These are phyloP conservation scores for Chimonanthus praecox DNA, from an alignment of 164 flowering plant genomes.

Conservation along the genomic window DNA sequence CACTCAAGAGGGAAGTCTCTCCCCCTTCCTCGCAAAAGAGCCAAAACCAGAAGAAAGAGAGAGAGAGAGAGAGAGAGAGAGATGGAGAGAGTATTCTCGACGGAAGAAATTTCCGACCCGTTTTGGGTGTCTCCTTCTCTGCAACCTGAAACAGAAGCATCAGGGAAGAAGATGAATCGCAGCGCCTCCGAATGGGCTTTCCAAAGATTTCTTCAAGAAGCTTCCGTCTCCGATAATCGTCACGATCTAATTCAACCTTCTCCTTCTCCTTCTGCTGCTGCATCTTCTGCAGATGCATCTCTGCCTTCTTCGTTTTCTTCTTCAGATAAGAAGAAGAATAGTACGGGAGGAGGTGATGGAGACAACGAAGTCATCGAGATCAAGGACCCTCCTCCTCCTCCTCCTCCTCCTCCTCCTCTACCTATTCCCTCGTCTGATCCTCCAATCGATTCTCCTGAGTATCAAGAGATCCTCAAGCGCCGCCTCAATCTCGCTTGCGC, in stretches of 20 bases:
- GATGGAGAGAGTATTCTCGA: slow-evolving; percentile 81
- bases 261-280: slow-evolving; percentile 1
- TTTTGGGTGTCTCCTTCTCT: slow-evolving; percentile 40
- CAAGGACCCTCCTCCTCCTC: slow-evolving; percentile 11
- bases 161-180: slow-evolving; percentile 49
- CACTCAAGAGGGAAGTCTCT: not conserved
- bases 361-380: slow-evolving; percentile 23
- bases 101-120: slow-evolving; percentile 61
- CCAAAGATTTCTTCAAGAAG: slow-evolving; percentile 65
- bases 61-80: not conserved
- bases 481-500: slow-evolving; percentile 85
- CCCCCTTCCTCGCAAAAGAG: not conserved
- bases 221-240: slow-evolving; percentile 11
- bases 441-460: slow-evolving; percentile 61
- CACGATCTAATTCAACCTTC: not conserved
- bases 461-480: slow-evolving; percentile 67
- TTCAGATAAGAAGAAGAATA: too few species aligned
- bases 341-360: not conserved
- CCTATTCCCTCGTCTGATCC: slow-evolving; percentile 20
- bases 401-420: slow-evolving; percentile 1
- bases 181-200: slow-evolving; percentile 93
- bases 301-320: slow-evolving; percentile 3
- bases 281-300: not conserved
- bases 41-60: not conserved
- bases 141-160: not conserved